Percentiles rank a stretch among this genome's conserved stretches.
phyloP scores from a whole-genome alignment of 257 asterid genomes.

The Orobanche coerulescens region DNA sequence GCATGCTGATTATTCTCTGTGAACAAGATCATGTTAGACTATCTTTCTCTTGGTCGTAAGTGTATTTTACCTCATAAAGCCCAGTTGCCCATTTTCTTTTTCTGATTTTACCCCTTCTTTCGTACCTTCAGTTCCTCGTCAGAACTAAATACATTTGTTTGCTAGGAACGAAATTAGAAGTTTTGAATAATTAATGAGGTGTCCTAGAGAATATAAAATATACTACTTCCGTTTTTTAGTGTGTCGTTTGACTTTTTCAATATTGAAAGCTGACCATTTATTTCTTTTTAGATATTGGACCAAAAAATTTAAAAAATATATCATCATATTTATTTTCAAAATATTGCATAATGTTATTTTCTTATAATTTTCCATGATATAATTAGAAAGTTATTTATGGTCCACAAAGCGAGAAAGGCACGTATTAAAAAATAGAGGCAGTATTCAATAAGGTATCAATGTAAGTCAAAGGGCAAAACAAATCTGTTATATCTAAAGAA shows the following conservation, averaged over 20 bases:
- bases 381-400: too few relatives aligned
- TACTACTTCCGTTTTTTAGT: too few relatives aligned
- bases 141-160: neutral
- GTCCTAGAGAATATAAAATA: neutral
- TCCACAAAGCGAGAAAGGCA: too few relatives aligned
- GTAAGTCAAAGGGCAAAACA: constrained; percentile 1
- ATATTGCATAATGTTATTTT: too few relatives aligned
- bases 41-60: neutral
- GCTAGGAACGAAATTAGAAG: neutral
- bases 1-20: neutral
- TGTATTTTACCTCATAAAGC: constrained; percentile 13
- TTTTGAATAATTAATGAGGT: neutral
- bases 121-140: constrained; percentile 6
- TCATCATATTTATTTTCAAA: too few relatives aligned
- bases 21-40: neutral
- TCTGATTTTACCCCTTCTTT: neutral
- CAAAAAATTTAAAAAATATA: too few relatives aligned
- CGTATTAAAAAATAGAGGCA: too few relatives aligned
- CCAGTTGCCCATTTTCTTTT: neutral
- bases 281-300: too few relatives aligned
- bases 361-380: too few relatives aligned
- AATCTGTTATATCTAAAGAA: neutral
- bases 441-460: neutral
- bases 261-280: too few relatives aligned
- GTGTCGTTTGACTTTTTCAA: too few relatives aligned